phyloP scores from a whole-genome alignment of 73 alveolate species.

The Tetrahymena borealis region DNA sequence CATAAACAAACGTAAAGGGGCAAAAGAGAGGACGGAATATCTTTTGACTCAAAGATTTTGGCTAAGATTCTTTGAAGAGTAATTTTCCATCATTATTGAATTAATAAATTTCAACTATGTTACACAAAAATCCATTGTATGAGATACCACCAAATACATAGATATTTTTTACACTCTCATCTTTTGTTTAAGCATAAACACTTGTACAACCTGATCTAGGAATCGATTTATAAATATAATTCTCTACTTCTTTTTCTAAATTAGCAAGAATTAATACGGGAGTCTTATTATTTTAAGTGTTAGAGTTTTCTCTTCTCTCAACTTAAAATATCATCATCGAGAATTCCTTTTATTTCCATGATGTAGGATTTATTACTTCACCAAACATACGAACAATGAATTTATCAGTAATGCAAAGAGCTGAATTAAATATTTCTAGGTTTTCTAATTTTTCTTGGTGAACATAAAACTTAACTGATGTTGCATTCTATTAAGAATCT shows the following conservation, averaged over 20 bases:
- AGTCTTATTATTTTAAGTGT: too few species aligned
- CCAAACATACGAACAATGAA: background rate
- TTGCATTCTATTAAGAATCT: too few species aligned
- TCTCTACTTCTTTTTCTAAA: background rate
- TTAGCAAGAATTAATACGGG: too few species aligned
- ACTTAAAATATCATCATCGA: background rate
- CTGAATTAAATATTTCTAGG: background rate
- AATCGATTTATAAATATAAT: background rate
- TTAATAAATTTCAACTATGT: background rate
- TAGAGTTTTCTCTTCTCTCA: too few species aligned
- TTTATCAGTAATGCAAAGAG: background rate
- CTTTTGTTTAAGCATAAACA: background rate
- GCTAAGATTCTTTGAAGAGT: background rate
- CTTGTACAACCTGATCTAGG: background rate
- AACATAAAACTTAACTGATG: too few species aligned
- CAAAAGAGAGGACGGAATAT: background rate
- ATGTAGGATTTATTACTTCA: background rate
- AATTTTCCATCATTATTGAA: background rate
- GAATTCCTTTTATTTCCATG: background rate
- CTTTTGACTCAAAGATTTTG: background rate
- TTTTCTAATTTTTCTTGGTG: background rate
- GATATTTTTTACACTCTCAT: background rate
- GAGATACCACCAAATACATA: background rate
- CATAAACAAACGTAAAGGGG: background rate
- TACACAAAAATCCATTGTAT: background rate